These are phyloP conservation scores for Cladosporium sp. DNA, from an alignment of 2,329 filamentous ascomycete genomes.

Conservation along the genomic window DNA sequence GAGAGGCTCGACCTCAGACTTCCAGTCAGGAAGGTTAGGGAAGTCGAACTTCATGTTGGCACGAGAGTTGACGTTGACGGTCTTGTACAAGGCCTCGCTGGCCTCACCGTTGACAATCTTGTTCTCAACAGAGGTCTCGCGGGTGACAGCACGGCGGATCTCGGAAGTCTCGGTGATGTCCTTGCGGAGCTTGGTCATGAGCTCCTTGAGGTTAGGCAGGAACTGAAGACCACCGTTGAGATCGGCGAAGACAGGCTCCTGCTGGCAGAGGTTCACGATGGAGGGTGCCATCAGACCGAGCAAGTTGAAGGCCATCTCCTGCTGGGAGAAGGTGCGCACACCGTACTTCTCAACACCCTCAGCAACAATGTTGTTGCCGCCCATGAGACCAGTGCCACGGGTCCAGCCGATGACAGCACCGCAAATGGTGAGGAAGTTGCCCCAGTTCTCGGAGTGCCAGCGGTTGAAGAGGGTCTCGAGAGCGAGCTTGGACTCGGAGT, in stretches of 20 bases:
- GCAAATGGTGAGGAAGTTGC: slow-evolving; percentile 94
- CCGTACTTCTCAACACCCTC: slow-evolving; percentile 95
- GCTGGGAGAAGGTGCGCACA: slow-evolving; percentile 96
- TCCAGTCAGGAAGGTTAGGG: slow-evolving; percentile 85
- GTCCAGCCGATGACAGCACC: slow-evolving; percentile 99
- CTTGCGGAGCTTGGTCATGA: slow-evolving; percentile 90
- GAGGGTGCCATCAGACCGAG: slow-evolving; percentile 91
- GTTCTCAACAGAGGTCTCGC: slow-evolving; percentile 94
- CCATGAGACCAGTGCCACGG: slow-evolving; percentile 96
- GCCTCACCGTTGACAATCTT: slow-evolving; percentile 93
- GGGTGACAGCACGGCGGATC: slow-evolving; percentile 86
- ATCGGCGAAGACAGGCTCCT: slow-evolving; percentile 93
- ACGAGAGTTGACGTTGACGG: slow-evolving; percentile 85
- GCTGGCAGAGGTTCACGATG: slow-evolving; percentile 92
- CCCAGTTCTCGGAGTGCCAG: slow-evolving; percentile 97
- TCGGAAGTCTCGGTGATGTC: slow-evolving; percentile 94
- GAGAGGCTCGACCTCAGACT: slow-evolving; percentile 81
- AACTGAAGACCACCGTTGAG: slow-evolving; percentile 97
- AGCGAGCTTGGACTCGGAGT: slow-evolving; percentile 96
- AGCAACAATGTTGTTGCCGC: slow-evolving; percentile 93
- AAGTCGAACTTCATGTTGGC: slow-evolving; percentile 99
- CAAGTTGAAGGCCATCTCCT: slow-evolving; percentile 99
- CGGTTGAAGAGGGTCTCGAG: slow-evolving; percentile 97
- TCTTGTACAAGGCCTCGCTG: slow-evolving; percentile 90
- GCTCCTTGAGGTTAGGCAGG: slow-evolving; percentile 88